Conservation (phyloP, 2,329 filamentous ascomycete genomes). For the Aulographum hederae region DNA sequence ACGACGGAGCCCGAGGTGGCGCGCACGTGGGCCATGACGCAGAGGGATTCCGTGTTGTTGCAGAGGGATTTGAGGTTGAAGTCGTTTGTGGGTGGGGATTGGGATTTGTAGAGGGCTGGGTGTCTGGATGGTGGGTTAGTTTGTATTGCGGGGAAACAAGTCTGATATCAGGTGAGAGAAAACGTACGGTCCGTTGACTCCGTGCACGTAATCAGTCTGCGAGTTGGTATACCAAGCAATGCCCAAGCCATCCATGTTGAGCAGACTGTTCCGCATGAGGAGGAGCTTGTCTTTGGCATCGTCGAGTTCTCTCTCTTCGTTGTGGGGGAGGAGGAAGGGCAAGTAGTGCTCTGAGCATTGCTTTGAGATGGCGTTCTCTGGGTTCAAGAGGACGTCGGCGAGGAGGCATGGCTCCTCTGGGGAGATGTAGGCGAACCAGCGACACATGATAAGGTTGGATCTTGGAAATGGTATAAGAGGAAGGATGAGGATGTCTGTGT, state of each 20-base stretch:
- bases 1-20: conserved; percentile 30
- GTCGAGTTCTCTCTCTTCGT: conserved; percentile 19
- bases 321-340: conserved; percentile 30
- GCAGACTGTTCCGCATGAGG: conserved; percentile 30
- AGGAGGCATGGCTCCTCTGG: conserved; percentile 33
- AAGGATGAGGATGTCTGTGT: too few relatives aligned
- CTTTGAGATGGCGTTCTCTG: conserved; percentile 17
- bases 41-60: conserved; percentile 29
- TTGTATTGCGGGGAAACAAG: conserved; percentile 9
- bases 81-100: conserved; percentile 32
- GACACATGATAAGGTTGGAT: conserved; percentile 26
- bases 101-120: conserved; percentile 33
- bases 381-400: conserved; percentile 33
- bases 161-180: too few relatives aligned
- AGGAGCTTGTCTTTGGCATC: conserved; percentile 24
- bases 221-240: conserved; percentile 34
- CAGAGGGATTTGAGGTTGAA: conserved; percentile 34
- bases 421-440: conserved; percentile 39
- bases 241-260: conserved; percentile 38
- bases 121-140: too few relatives aligned
- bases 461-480: too few relatives aligned
- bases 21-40: conserved; percentile 35
- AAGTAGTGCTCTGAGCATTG: conserved; percentile 31
- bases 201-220: conserved; percentile 18
- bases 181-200: conserved; percentile 7